phyloP scores from a whole-genome alignment of 441 rosid genomes.

The Gossypium schwendimanii region DNA sequence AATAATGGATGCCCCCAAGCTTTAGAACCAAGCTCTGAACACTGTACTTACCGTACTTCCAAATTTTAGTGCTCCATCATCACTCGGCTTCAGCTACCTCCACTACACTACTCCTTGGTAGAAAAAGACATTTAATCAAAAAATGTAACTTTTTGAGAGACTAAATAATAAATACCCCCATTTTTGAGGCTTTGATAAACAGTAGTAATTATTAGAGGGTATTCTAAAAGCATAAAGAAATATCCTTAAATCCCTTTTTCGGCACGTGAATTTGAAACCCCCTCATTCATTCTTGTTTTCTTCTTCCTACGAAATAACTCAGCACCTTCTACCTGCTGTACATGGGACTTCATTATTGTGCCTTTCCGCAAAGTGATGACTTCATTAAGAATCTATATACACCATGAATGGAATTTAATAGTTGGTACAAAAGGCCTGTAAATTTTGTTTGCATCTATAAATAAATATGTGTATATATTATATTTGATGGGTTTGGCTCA shows the following conservation, averaged over 20 bases:
- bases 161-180: too few relatives aligned
- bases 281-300: neutral
- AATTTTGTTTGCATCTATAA: neutral
- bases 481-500: neutral
- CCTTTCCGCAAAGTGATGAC: constrained; percentile 7
- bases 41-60: neutral
- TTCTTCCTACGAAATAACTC: neutral
- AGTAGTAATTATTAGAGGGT: too few relatives aligned
- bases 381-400: too few relatives aligned
- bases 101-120: neutral
- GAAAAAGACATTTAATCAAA: neutral
- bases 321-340: constrained; percentile 20
- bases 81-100: neutral
- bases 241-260: too few relatives aligned
- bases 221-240: too few relatives aligned
- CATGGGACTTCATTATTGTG: constrained; percentile 10
- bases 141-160: too few relatives aligned
- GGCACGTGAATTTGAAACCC: too few relatives aligned
- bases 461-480: too few relatives aligned
- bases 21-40: neutral
- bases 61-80: neutral
- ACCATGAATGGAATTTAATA: constrained; percentile 12
- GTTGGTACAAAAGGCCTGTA: neutral
- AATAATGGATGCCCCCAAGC: neutral
- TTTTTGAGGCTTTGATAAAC: neutral